Percentiles rank a stretch among this genome's conserved stretches.
Evolutionary conservation across 164 flowering plant species (phyloP).

Genomic region (Echeveria elegans): DNA sequence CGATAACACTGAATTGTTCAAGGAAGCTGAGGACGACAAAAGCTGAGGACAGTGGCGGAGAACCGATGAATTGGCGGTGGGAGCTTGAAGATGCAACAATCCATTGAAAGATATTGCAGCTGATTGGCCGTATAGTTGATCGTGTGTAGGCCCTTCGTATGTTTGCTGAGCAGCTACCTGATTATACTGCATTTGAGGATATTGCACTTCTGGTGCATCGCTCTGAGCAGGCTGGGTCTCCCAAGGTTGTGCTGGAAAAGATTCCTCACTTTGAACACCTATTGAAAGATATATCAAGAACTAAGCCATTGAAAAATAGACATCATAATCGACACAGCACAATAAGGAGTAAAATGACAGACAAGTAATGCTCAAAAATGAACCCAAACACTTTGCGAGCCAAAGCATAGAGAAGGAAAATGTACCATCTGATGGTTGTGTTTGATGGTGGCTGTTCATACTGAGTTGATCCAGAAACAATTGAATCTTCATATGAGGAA

Average conservation of each 20-base stretch:
- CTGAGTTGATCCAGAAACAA: neutral
- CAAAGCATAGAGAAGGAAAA: neutral
- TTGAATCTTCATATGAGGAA: conserved; percentile 9
- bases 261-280: conserved; percentile 7
- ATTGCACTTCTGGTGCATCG: neutral
- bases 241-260: conserved; percentile 14
- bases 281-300: neutral
- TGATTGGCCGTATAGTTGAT: neutral
- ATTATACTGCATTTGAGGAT: conserved; percentile 5
- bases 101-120: no score
- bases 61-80: no score
- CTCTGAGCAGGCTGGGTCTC: conserved; percentile 7
- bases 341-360: neutral
- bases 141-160: neutral
- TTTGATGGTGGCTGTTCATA: conserved; percentile 8
- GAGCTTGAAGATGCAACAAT: no score
- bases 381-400: neutral
- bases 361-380: neutral
- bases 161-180: neutral
- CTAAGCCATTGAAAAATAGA: neutral
- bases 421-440: neutral
- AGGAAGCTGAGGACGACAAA: no score
- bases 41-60: no score
- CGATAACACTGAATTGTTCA: no score
- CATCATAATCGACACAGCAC: no score